Evolutionary conservation across 176 grass and related monocot species (phyloP), one percentile per base, ranked within the genome.

Genomic region (Musa itinerans): DNA sequence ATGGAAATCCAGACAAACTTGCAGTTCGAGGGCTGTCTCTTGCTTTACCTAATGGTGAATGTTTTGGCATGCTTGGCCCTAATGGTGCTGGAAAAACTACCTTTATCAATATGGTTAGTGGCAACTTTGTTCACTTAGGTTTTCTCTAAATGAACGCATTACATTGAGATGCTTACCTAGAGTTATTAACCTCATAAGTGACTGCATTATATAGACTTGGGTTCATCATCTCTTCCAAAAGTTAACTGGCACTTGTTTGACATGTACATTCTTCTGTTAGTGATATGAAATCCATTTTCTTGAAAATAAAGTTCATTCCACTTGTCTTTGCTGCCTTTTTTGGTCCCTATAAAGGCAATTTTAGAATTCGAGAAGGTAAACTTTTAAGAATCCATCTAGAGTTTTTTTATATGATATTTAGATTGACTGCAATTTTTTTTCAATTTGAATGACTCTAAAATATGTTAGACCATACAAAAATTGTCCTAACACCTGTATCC

Each of bases 51-150:
- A 83, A 91, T 83, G 90, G 94, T 50, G 83, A 98, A 43, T 98
- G 94, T 80, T 98, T 98, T 16, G 94, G 94, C 51, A 98, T 98
- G 94, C 94, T 98, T 74, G 94, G 94, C 0, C 94, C 90, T 0
- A 97, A 98, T 80, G 94, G 94, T 52, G 90, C 94, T 61, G 94
- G 94, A 24, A 98, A 98, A 88, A 93, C 90, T 82, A 91, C 88
- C 20, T 98, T 98, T 86, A 98, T 98, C 65, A 92, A 92, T 66
- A 98, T 98, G 94, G 94, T 98, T 29, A 61, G 78, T 79, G 26
- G 15, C 27, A 25, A 52, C 23, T 21, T 53, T 43, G 4, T 9
- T 77, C n/a, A 65, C 21, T 83, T 70, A 23, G 63, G 23, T 73
- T 21, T 43, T 43, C 34, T 49, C 17, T 50, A 9, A 26, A 22